These are phyloP conservation scores for Russula vinacea DNA, from an alignment of 768 basidiomycete genomes.

Conservation along the genomic window DNA sequence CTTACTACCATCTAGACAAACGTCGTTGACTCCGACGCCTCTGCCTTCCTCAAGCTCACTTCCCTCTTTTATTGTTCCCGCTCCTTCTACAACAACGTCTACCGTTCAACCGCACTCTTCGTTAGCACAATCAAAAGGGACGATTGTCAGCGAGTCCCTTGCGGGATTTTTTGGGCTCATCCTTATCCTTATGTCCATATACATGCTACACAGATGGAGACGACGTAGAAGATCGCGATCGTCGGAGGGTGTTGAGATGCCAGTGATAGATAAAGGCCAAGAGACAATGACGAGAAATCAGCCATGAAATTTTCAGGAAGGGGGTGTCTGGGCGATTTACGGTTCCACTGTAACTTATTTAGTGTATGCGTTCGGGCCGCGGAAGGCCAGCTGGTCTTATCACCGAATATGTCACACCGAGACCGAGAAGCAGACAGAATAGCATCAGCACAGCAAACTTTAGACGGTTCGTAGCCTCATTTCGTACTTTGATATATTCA, in stretches of 20 bases:
- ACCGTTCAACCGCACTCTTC: conserved; percentile 12
- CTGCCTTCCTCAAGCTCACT: conserved; percentile 26
- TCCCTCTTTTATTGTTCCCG: conserved; percentile 28
- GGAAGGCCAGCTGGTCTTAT: not conserved
- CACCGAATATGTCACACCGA: conserved; percentile 12
- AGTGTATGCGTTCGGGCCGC: not conserved
- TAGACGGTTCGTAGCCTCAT: conserved; percentile 39
- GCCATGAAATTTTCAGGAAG: not conserved
- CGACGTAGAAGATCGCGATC: not conserved
- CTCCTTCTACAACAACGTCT: conserved; percentile 16
- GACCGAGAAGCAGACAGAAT: conserved; percentile 29
- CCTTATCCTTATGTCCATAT: conserved; percentile 16
- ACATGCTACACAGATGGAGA: conserved; percentile 20
- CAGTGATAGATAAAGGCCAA: conserved; percentile 1
- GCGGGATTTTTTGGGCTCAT: conserved; percentile 31
- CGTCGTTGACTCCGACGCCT: conserved; percentile 23
- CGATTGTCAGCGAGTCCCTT: conserved; percentile 30
- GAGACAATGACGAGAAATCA: not conserved
- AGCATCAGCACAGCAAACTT: conserved; percentile 36
- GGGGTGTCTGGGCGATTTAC: not conserved
- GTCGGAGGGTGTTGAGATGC: conserved; percentile 21
- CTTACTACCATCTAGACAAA: conserved; percentile 1
- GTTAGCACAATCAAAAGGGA: conserved; percentile 29
- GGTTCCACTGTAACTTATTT: not conserved
- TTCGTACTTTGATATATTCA: conserved; percentile 1